Evolutionary conservation across 2,329 filamentous ascomycete genomes (phyloP).

Genomic region (Alternaria sp.): DNA sequence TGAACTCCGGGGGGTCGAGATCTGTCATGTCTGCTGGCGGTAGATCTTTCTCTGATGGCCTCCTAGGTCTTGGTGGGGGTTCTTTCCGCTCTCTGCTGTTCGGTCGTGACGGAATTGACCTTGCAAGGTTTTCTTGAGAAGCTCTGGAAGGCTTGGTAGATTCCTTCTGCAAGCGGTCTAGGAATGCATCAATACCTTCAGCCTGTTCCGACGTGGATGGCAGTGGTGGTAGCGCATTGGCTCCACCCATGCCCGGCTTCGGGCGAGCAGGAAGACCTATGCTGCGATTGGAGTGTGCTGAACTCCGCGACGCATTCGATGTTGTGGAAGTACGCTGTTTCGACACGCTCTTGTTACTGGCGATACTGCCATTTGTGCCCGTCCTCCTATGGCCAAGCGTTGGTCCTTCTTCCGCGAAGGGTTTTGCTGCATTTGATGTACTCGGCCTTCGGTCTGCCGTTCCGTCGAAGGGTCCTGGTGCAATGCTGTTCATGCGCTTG

Average conservation of each 20-base stretch:
- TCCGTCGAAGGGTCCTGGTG: conserved; percentile 69
- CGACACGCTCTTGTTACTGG: conserved; percentile 34
- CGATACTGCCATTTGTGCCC: conserved; percentile 42
- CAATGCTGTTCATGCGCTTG: conserved; percentile 69
- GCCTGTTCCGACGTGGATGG: conserved; percentile 27
- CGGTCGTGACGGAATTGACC: conserved; percentile 27
- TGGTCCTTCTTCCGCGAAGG: conserved; percentile 28
- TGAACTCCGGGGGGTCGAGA: conserved; percentile 24
- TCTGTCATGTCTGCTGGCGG: conserved; percentile 27
- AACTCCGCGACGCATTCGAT: conserved; percentile 41
- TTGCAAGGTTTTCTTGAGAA: conserved; percentile 21
- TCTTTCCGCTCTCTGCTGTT: conserved; percentile 27
- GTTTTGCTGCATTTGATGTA: conserved; percentile 43
- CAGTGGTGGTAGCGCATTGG: conserved; percentile 27
- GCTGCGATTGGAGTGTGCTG: conserved; percentile 38
- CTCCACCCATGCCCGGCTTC: conserved; percentile 22
- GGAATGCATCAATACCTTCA: conserved; percentile 48
- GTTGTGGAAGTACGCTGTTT: conserved; percentile 36
- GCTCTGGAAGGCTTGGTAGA: conserved; percentile 25
- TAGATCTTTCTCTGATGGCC: conserved; percentile 37
- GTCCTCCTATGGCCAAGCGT: conserved; percentile 44
- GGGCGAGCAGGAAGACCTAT: conserved; percentile 32
- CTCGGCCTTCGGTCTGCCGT: conserved; percentile 41
- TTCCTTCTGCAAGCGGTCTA: conserved; percentile 46
- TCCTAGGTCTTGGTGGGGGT: conserved; percentile 29